Evolutionary conservation across 441 rosid species (phyloP).

Genomic region (Gossypium davidsonii): DNA sequence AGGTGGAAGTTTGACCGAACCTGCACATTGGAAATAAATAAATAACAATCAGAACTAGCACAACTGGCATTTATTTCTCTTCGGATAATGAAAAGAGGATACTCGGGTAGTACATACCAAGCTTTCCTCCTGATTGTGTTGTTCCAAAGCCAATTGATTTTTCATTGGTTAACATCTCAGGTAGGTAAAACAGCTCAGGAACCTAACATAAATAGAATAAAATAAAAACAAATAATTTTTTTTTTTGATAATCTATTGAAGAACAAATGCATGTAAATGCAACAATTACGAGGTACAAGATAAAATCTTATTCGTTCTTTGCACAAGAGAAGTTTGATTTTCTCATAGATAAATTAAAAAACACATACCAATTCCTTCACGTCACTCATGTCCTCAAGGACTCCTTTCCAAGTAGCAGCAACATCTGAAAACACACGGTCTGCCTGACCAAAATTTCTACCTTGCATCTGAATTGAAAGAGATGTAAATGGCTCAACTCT

Average conservation of each 20-base stretch:
- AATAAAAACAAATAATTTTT: background rate
- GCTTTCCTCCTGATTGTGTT: slow-evolving; percentile 79
- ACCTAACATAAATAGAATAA: slow-evolving; percentile 44
- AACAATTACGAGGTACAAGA: slow-evolving; percentile 1
- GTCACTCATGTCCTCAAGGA: slow-evolving; percentile 96
- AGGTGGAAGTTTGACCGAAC: slow-evolving; percentile 84
- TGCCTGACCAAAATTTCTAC: slow-evolving; percentile 99
- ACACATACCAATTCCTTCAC: slow-evolving; percentile 91
- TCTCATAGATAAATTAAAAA: slow-evolving; percentile 13
- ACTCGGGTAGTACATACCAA: slow-evolving; percentile 51
- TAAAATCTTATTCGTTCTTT: background rate
- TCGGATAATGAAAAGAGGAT: slow-evolving; percentile 16
- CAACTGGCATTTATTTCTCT: slow-evolving; percentile 12
- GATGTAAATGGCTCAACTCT: slow-evolving; percentile 97
- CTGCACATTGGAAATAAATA: slow-evolving; percentile 35
- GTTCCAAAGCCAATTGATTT: slow-evolving; percentile 83
- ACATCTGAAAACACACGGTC: slow-evolving; percentile 93
- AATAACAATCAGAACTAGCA: slow-evolving; percentile 14
- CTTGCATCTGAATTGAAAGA: slow-evolving; percentile 93
- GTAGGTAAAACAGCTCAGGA: slow-evolving; percentile 96
- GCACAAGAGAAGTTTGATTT: slow-evolving; percentile 6
- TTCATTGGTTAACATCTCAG: slow-evolving; percentile 84
- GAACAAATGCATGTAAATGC: slow-evolving; percentile 14
- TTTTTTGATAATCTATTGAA: slow-evolving; percentile 2
- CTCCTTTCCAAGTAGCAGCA: slow-evolving; percentile 92